A percentile compares a stretch with the other conserved stretches of the same genome.
Evolutionary conservation across 1,139 yeast species (phyloP).

Genomic region (Candida glucosophila): DNA sequence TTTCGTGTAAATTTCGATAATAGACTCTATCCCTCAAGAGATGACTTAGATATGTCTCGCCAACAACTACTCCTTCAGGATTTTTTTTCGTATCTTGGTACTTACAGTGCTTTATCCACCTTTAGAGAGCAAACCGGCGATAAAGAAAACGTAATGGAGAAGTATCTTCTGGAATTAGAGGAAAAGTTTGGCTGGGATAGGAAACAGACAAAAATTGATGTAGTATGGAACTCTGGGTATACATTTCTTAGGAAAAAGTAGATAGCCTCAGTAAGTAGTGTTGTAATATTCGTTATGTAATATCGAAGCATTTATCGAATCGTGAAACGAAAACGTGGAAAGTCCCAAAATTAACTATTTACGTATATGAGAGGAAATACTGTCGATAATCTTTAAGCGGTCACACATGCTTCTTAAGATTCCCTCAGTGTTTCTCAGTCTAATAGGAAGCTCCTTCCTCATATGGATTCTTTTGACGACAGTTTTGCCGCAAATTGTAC

Average conservation of each 20-base stretch:
- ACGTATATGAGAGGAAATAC: too few relatives aligned
- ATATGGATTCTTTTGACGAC: conserved; percentile 35
- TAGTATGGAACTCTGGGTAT: conserved; percentile 35
- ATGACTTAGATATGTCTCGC: conserved; percentile 19
- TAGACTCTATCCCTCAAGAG: conserved; percentile 9
- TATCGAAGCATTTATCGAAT: too few relatives aligned
- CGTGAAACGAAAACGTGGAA: too few relatives aligned
- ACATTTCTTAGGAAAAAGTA: conserved; percentile 21
- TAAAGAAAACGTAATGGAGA: conserved; percentile 12
- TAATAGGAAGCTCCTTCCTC: conserved; percentile 18
- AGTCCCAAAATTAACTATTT: too few relatives aligned
- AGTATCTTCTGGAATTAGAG: conserved; percentile 17
- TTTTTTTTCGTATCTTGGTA: conserved; percentile 22
- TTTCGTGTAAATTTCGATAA: conserved; percentile 15
- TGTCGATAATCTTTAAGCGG: too few relatives aligned
- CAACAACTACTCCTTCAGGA: conserved; percentile 14
- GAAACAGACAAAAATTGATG: conserved; percentile 19
- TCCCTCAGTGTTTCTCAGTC: too few relatives aligned
- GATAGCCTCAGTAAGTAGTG: conserved; percentile 1
- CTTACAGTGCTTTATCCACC: conserved; percentile 32
- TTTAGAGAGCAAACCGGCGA: conserved; percentile 22
- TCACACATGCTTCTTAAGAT: too few relatives aligned
- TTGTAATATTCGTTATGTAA: neutral
- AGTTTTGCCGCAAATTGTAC: conserved; percentile 27
- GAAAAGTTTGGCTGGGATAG: conserved; percentile 23